Conservation (phyloP, 345 rosid genomes). For the Kandelia obovata region DNA sequence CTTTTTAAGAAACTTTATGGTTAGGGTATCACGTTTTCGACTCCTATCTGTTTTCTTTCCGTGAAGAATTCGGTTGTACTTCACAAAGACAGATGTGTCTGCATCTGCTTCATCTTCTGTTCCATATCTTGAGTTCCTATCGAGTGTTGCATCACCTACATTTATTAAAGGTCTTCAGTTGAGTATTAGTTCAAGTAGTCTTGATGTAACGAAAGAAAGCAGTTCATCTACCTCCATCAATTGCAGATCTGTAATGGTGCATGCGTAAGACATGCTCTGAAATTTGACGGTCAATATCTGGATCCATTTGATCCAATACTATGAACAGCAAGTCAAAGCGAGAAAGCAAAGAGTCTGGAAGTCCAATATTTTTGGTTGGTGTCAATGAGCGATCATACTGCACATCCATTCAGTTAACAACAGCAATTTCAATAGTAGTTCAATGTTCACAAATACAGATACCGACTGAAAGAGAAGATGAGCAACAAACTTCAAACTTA, state of each 20-base stretch:
- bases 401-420: conserved; percentile 24
- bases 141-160: conserved; percentile 58
- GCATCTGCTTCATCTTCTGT: conserved; percentile 77
- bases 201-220: conserved; percentile 2
- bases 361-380: conserved; percentile 98
- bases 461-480: background rate
- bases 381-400: conserved; percentile 98
- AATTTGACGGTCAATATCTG: conserved; percentile 79
- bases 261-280: conserved; percentile 98
- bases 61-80: conserved; percentile 85
- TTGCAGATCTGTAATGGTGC: conserved; percentile 74
- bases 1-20: conserved; percentile 85
- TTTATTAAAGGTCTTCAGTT: conserved; percentile 20
- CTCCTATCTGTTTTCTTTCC: conserved; percentile 72
- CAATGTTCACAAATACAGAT: conserved; percentile 3
- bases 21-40: conserved; percentile 70
- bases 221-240: conserved; percentile 63
- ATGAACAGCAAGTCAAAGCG: conserved; percentile 95
- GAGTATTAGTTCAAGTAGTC: background rate
- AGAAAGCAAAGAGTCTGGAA: conserved; percentile 98
- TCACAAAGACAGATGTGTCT: conserved; percentile 79
- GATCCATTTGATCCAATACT: conserved; percentile 99
- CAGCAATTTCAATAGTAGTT: background rate
- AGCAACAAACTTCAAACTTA: conserved; percentile 35
- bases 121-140: conserved; percentile 60